phyloP scores from a whole-genome alignment of 2,329 filamentous ascomycete genomes.

The Boeremia lycopersici region DNA sequence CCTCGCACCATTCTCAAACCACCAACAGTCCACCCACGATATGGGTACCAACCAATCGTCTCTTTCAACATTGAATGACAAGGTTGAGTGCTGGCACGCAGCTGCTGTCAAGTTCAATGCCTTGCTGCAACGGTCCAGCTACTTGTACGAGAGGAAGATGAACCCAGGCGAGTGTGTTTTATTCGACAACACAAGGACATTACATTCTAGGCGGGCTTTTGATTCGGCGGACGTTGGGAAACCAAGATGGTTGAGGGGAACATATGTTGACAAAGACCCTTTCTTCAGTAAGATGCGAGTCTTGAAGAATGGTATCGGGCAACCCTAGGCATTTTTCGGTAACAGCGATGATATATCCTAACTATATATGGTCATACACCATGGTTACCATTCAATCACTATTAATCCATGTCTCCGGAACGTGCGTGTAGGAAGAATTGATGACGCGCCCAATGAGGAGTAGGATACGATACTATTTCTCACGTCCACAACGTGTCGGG shows the following conservation, averaged over 20 bases:
- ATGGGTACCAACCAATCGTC: no score
- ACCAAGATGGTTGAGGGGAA: not conserved
- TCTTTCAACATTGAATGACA: not conserved
- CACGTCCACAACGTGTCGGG: not conserved
- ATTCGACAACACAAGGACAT: not conserved
- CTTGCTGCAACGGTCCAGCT: not conserved
- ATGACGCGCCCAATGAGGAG: no score
- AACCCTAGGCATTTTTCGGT: no score
- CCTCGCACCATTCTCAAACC: no score
- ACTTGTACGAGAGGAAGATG: not conserved
- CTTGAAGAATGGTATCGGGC: no score
- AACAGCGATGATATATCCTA: no score
- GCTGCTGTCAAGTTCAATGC: not conserved
- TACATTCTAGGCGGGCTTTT: not conserved
- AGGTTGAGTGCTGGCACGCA: not conserved
- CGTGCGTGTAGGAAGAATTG: no score
- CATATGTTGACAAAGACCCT: not conserved
- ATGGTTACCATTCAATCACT: no score
- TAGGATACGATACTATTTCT: no score
- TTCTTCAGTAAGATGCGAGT: not conserved
- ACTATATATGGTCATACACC: no score
- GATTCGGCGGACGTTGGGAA: not conserved
- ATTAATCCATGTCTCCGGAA: no score
- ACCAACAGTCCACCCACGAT: no score
- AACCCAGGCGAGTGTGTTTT: not conserved